phyloP scores from a whole-genome alignment of 805 yeast species.

The Metschnikowia rubicola region DNA sequence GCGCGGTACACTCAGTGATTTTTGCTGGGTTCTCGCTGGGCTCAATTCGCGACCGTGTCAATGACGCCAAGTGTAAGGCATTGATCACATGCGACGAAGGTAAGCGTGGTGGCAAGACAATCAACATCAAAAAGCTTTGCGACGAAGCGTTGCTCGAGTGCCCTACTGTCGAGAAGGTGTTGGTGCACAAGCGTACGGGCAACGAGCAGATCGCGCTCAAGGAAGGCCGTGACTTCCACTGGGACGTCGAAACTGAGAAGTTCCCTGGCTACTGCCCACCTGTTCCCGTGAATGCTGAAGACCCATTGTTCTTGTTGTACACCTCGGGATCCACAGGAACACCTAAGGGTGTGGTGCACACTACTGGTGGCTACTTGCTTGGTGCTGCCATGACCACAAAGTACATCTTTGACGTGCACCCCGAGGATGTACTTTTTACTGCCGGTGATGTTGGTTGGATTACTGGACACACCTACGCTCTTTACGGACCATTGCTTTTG shows the following conservation, averaged over 20 bases:
- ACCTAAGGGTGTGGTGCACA: slow-evolving; percentile 83
- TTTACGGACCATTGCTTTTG: slow-evolving; percentile 72
- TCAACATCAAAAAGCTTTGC: slow-evolving; percentile 76
- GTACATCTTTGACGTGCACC: slow-evolving; percentile 73
- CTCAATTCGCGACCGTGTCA: slow-evolving; percentile 66
- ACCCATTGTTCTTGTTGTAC: slow-evolving; percentile 74
- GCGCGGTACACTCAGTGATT: slow-evolving; percentile 82
- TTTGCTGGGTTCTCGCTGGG: slow-evolving; percentile 83
- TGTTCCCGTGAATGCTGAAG: slow-evolving; percentile 72
- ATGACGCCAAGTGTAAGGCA: slow-evolving; percentile 66
- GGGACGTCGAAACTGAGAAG: slow-evolving; percentile 68
- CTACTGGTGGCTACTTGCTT: slow-evolving; percentile 75
- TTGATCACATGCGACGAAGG: slow-evolving; percentile 82
- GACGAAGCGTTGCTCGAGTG: slow-evolving; percentile 72
- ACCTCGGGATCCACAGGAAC: slow-evolving; percentile 88
- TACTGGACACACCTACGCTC: slow-evolving; percentile 81
- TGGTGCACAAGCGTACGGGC: slow-evolving; percentile 75
- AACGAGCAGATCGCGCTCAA: slow-evolving; percentile 48
- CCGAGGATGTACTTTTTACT: slow-evolving; percentile 71
- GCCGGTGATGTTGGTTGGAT: slow-evolving; percentile 94
- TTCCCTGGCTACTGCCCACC: slow-evolving; percentile 71
- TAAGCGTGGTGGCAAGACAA: slow-evolving; percentile 77
- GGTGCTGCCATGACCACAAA: slow-evolving; percentile 72
- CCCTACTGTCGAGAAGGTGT: slow-evolving; percentile 64
- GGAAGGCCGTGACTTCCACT: slow-evolving; percentile 66